Percentiles rank a stretch among this genome's conserved stretches.
These are phyloP conservation scores for Magnusiomyces ingens DNA, from an alignment of 1,139 yeast genomes.

Conservation along the genomic window DNA sequence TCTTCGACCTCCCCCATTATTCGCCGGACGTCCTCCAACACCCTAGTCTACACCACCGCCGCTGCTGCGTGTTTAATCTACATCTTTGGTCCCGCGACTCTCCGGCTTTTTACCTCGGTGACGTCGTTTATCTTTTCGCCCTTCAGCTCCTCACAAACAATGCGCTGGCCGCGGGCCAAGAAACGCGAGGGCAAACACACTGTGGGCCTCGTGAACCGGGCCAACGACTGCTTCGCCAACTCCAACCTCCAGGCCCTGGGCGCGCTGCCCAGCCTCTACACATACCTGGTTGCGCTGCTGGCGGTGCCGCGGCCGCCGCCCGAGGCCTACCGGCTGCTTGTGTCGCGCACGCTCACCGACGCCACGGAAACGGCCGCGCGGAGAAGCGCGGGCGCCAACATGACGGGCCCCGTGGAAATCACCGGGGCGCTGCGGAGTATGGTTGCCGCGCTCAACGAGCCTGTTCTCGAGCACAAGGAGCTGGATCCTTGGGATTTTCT, in stretches of 20 bases:
- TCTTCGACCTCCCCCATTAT: too few species aligned
- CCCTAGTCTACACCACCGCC: too few species aligned
- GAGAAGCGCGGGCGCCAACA: constrained; percentile 1
- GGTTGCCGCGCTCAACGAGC: constrained; percentile 54
- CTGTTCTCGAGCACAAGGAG: constrained; percentile 48
- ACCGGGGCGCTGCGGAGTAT: constrained; percentile 46
- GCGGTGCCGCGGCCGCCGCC: constrained; percentile 34
- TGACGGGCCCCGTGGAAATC: constrained; percentile 15
- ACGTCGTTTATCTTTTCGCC: background rate
- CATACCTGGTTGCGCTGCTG: constrained; percentile 39
- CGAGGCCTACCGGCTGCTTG: constrained; percentile 14
- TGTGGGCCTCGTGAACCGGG: constrained; percentile 72
- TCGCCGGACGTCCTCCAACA: too few species aligned
- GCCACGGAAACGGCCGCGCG: background rate
- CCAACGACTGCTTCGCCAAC: constrained; percentile 91
- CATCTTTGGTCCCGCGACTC: background rate
- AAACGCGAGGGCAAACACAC: constrained; percentile 67
- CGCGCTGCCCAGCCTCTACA: constrained; percentile 55
- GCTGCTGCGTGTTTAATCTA: background rate
- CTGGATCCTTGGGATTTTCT: constrained; percentile 75
- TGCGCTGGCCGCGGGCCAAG: constrained; percentile 15
- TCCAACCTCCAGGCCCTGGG: constrained; percentile 84
- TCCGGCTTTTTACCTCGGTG: background rate
- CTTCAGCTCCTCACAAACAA: background rate
- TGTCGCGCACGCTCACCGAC: constrained; percentile 1